Percentiles rank a stretch among this genome's conserved stretches.
phyloP scores from a whole-genome alignment of 2,329 filamentous ascomycete species.

The Penicillium glabrum region DNA sequence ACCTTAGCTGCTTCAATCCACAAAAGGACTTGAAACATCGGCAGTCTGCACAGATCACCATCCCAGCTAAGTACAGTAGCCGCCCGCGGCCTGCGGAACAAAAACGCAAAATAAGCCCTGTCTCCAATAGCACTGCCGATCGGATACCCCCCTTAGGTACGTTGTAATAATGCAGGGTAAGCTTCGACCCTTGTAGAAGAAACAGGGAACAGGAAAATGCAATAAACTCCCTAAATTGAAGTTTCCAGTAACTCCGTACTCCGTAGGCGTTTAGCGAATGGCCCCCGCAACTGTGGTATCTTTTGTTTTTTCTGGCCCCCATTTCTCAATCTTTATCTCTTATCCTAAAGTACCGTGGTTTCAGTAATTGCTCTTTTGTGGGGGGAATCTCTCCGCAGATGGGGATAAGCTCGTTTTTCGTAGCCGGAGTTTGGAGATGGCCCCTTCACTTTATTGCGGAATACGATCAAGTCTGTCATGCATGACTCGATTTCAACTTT shows the following conservation, averaged over 20 bases:
- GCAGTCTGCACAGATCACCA: background rate
- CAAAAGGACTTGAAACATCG: background rate
- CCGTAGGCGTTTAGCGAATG: background rate
- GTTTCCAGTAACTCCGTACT: background rate
- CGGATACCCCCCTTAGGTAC: background rate
- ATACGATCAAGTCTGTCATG: background rate
- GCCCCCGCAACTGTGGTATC: background rate
- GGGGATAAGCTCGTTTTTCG: background rate
- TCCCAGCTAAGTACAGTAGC: background rate
- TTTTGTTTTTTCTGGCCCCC: background rate
- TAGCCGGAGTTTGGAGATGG: background rate
- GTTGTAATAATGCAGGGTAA: background rate
- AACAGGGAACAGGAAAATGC: background rate
- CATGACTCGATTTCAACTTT: background rate
- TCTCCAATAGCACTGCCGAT: background rate
- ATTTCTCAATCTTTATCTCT: background rate
- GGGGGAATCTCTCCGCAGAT: background rate
- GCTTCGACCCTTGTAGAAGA: background rate
- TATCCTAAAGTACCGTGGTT: no score
- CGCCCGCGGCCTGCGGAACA: background rate
- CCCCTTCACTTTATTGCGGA: background rate
- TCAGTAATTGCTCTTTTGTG: no score
- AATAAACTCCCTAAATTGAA: background rate
- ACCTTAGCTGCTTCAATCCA: background rate
- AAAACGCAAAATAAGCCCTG: background rate